Evolutionary conservation across 306 rosid species (phyloP), one percentile per base, ranked within the genome.

Genomic region (Prunus mongolica): DNA sequence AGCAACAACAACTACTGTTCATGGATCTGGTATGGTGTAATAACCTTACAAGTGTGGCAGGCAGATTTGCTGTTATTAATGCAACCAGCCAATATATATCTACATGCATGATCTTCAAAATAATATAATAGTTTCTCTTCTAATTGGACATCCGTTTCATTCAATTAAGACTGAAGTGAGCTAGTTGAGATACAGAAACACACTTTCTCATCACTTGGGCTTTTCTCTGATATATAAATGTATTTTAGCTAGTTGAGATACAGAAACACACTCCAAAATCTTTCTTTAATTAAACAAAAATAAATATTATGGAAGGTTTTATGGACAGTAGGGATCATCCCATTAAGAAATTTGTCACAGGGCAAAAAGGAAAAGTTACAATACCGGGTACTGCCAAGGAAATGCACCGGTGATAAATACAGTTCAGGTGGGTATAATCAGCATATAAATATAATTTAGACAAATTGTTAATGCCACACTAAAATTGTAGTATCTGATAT

Each of bases 81-180:
- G 69, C 45, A 45, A 56, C 58, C 56, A 84, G 68, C 81, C 65
- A 4, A 61, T 27, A 61, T 25, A 16, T 69, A 79, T 76, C 71
- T 54, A 66, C 54, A 77, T 64, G 54, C 76, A 70, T 77, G 57
- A 55, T 62, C 73, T 28, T 15, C 60, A 65, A 66, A 41, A 45
- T 55, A 55, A 65, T 55, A 73, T 27, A 16, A 78, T 74, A 65
- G 54, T 75, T 80, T 64, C 75, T 70, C 41, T 67, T 65, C 44
- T 67, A 18, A 68, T 32, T 77, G 14, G 18, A 13, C 5, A 49
- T 13, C 44, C 8, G 9, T 38, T 38, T 38, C 9, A 38, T 38
- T 38, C 44, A 38, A 45, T 79, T 19, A 54, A 54, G 15, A 14
- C 19, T 12, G 18, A 65, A 19, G 52, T 10, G 12, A 47, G 52